These are phyloP conservation scores for Fusarium sarcochroum DNA, from an alignment of 2,329 filamentous ascomycete species.

Conservation along the genomic window DNA sequence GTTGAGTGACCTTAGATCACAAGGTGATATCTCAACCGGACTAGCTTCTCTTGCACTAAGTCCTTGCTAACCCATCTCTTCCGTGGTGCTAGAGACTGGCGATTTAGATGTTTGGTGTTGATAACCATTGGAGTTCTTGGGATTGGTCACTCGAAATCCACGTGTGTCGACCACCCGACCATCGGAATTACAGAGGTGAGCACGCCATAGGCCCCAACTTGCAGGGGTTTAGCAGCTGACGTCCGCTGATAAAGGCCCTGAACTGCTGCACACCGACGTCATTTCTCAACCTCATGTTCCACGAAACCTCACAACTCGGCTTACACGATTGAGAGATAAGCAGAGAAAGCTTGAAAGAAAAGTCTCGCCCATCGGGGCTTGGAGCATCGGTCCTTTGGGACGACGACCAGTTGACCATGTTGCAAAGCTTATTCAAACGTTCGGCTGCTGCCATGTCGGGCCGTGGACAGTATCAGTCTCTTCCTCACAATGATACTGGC, in stretches of 20 bases:
- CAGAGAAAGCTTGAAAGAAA: not conserved
- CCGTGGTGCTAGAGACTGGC: too few species aligned
- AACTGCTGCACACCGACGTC: conserved; percentile 19
- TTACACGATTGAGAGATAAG: conserved; percentile 11
- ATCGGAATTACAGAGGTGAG: conserved; percentile 5
- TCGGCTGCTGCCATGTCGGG: conserved; percentile 6
- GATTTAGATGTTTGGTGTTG: not conserved
- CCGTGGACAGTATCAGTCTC: conserved; percentile 43
- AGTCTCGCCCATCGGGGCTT: conserved; percentile 28
- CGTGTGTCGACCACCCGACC: conserved; percentile 10
- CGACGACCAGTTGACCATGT: conserved; percentile 24
- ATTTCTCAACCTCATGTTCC: conserved; percentile 5
- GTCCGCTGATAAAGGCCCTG: conserved; percentile 2
- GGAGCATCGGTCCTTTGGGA: conserved; percentile 23
- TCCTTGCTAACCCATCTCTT: too few species aligned
- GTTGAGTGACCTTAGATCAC: not conserved
- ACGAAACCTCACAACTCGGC: conserved; percentile 14
- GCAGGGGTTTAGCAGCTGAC: not conserved
- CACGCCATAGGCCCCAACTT: conserved; percentile 6
- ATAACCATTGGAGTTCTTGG: not conserved
- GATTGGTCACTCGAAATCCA: not conserved
- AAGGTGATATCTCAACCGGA: too few species aligned
- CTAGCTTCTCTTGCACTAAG: too few species aligned
- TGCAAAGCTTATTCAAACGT: conserved; percentile 34
- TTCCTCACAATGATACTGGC: conserved; percentile 40